Conservation (phyloP, 306 rosid genomes). For the Potentilla sterilis region DNA sequence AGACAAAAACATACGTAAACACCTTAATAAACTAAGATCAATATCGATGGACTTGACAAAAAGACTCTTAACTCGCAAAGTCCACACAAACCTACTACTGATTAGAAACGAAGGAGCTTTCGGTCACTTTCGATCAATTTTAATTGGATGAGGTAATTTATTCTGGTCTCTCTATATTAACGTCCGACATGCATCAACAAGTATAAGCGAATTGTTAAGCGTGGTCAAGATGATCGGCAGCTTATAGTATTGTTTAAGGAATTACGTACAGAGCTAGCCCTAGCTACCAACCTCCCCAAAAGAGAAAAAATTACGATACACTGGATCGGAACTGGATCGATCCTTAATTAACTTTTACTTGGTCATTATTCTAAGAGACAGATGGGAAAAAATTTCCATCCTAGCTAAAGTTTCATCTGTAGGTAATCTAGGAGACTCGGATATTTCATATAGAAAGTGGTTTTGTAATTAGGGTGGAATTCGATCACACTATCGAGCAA, state of each 20-base stretch:
- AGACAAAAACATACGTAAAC: neutral
- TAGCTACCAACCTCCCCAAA: slow-evolving; percentile 16
- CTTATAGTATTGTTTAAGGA: neutral
- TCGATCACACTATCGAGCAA: neutral
- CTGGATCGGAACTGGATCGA: neutral
- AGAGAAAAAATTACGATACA: slow-evolving; percentile 3
- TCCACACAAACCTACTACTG: neutral
- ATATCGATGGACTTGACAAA: neutral
- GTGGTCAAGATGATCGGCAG: slow-evolving; percentile 7
- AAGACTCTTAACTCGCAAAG: neutral
- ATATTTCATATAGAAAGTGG: neutral
- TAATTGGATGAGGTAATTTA: neutral
- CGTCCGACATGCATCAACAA: neutral
- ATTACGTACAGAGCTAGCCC: neutral
- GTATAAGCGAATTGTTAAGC: neutral
- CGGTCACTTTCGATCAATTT: neutral
- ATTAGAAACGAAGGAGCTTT: neutral
- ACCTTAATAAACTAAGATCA: neutral
- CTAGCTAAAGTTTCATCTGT: neutral
- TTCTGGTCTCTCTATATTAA: neutral
- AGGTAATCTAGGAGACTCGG: neutral
- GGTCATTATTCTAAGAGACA: neutral
- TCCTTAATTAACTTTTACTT: neutral
- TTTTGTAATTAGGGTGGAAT: neutral
- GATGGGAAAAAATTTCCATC: neutral